Evolutionary conservation across 2,329 filamentous ascomycete genomes (phyloP).

Genomic region (Ilyonectria sp.): DNA sequence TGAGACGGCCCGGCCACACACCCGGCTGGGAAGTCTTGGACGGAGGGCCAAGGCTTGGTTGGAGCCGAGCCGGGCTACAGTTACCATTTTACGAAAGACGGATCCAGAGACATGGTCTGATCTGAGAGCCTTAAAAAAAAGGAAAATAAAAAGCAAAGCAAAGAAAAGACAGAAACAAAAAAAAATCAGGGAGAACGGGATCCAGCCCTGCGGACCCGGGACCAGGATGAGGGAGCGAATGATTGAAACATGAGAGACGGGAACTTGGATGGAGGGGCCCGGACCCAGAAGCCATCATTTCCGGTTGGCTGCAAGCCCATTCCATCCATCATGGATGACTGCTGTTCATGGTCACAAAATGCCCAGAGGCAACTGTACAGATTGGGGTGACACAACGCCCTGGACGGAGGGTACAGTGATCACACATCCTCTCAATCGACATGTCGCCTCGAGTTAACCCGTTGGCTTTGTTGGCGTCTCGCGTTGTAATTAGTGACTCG

Average conservation of each 20-base stretch:
- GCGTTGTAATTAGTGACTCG: slow-evolving; percentile 10
- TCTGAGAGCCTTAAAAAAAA: background rate
- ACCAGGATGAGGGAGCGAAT: slow-evolving; percentile 3
- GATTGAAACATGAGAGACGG: slow-evolving; percentile 16
- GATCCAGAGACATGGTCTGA: slow-evolving; percentile 13
- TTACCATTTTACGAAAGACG: slow-evolving; percentile 1
- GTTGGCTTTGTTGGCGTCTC: slow-evolving; percentile 26
- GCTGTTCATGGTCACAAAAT: slow-evolving; percentile 14
- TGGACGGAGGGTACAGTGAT: background rate
- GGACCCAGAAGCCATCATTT: slow-evolving; percentile 19
- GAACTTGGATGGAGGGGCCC: slow-evolving; percentile 20
- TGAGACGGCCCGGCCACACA: slow-evolving; percentile 20
- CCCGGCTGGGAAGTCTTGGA: slow-evolving; percentile 4
- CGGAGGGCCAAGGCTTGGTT: background rate
- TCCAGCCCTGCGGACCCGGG: slow-evolving; percentile 9
- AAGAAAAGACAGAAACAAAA: background rate
- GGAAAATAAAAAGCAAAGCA: background rate
- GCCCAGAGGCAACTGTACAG: slow-evolving; percentile 10
- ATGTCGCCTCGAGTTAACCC: background rate
- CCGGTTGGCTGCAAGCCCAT: slow-evolving; percentile 29
- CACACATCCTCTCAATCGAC: slow-evolving; percentile 15
- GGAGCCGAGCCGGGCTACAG: background rate
- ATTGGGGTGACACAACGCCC: slow-evolving; percentile 4
- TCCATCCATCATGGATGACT: slow-evolving; percentile 21
- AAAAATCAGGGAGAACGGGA: slow-evolving; percentile 3